Evolutionary conservation across 345 rosid species (phyloP), one percentile per base, ranked within the genome.

Genomic region (Toxicodendron radicans): DNA sequence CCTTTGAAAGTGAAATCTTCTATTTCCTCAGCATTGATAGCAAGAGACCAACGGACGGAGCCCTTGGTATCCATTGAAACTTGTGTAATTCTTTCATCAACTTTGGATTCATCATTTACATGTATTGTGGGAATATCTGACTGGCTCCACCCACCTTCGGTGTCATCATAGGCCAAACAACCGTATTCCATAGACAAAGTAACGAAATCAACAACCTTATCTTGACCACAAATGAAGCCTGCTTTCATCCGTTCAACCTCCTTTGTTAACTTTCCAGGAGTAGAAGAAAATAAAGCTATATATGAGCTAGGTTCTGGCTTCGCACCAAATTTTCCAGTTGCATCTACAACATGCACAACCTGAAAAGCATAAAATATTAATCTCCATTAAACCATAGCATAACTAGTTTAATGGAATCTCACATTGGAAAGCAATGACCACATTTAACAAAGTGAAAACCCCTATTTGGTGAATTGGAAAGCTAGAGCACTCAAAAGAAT

Each of bases 271-370:
- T 87, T 88, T 81, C 99, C 98, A 60, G 97, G 99, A 76, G 99
- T 95, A 23, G 77, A 41, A 60, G 99, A 93, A 84, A 78, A 95
- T 16, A 95, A 76, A 18, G 90, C 85, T 69, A 91, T 70, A 79
- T 72, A 95, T 17, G 97, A 87, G 48, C 59, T 66, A 10, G 90
- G 91, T 59, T 82, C 87, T 75, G 76, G 48, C 76, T 81, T 91
- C 66, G 71, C 87, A 21, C 79, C 82, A 64, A 64, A 68, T 57
- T 76, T 71, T 68, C 79, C 76, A n/a, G 84, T 86, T 65, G 96
- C 81, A 80, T 95, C 96, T 61, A 95, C 96, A 61, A 95, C 88
- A 77, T 93, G 99, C 74, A 95, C 97, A 64, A 95, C 94, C 99
- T 88, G 81, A 54, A 80, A 60, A 73, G 38, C 76, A 68, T 18